These are phyloP conservation scores for Aureobasidium sp. DNA, from an alignment of 2,329 filamentous ascomycete genomes.

Conservation along the genomic window DNA sequence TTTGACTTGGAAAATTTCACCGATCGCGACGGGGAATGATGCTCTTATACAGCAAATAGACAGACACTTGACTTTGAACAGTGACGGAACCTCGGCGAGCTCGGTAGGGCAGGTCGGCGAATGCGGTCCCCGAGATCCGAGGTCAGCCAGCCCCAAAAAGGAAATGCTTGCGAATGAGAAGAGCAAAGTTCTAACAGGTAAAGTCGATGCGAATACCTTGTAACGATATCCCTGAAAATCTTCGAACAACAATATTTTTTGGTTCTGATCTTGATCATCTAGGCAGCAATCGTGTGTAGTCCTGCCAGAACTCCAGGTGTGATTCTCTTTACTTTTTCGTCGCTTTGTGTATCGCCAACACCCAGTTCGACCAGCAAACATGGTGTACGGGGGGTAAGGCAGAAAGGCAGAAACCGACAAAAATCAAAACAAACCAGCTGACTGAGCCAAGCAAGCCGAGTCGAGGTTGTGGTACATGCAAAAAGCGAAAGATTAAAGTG, in stretches of 20 bases:
- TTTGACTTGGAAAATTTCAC: background rate
- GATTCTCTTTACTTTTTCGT: background rate
- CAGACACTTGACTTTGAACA: background rate
- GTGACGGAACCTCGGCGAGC: background rate
- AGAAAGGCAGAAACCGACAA: background rate
- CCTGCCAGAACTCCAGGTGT: background rate
- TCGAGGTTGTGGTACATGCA: constrained; percentile 63
- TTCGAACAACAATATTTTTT: background rate
- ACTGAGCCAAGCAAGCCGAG: constrained; percentile 20
- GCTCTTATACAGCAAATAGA: background rate
- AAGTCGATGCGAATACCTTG: background rate
- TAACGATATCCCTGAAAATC: background rate
- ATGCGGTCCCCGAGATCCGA: background rate
- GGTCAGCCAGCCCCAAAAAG: background rate
- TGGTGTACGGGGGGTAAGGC: constrained; percentile 10
- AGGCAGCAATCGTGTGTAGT: background rate
- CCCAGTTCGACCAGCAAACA: background rate
- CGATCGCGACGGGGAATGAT: background rate
- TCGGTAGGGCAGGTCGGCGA: background rate
- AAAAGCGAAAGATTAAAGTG: constrained; percentile 66
- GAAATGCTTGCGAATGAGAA: background rate
- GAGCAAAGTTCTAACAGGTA: background rate
- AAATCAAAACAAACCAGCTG: background rate
- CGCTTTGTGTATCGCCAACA: background rate
- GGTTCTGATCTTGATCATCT: background rate